These are phyloP conservation scores for Trebouxiophyceae sp. DNA, from an alignment of 163 green algal genomes.

Conservation along the genomic window DNA sequence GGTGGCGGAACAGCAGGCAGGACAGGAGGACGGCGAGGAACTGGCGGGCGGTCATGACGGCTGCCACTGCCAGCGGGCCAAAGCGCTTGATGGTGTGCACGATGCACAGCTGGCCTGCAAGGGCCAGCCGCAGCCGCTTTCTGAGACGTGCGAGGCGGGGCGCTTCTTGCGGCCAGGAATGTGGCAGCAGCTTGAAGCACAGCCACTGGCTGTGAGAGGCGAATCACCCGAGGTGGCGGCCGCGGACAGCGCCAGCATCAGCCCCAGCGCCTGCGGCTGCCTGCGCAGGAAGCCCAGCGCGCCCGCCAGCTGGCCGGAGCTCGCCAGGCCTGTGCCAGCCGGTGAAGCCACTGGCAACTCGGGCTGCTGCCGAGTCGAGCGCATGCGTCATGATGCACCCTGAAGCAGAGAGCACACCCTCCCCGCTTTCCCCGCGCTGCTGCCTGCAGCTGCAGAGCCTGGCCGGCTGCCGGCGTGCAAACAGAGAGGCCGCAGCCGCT, in stretches of 20 bases:
- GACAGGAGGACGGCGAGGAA: conserved; percentile 92
- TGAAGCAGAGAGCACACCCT: too few species aligned
- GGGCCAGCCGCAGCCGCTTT: background rate
- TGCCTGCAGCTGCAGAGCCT: background rate
- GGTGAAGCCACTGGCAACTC: too few species aligned
- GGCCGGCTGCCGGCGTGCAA: too few species aligned
- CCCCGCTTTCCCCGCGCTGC: background rate
- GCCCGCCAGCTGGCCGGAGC: conserved; percentile 54
- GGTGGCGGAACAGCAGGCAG: conserved; percentile 80
- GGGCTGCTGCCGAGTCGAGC: conserved; percentile 1
- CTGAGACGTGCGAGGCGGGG: background rate
- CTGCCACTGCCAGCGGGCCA: conserved; percentile 88
- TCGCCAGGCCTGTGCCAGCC: conserved; percentile 55
- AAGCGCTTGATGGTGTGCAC: conserved; percentile 88
- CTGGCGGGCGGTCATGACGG: conserved; percentile 96
- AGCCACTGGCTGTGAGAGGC: background rate
- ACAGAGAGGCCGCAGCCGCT: too few species aligned
- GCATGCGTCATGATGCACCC: background rate
- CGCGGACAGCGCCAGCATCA: conserved; percentile 70
- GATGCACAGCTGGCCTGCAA: conserved; percentile 84
- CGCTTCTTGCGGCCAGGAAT: background rate
- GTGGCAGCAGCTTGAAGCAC: too few species aligned
- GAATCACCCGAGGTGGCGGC: conserved; percentile 54
- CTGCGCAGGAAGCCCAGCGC: conserved; percentile 65
- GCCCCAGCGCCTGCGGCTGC: conserved; percentile 67